phyloP scores from a whole-genome alignment of 108 stramenopile species.

The Schizochytrium sp. region DNA sequence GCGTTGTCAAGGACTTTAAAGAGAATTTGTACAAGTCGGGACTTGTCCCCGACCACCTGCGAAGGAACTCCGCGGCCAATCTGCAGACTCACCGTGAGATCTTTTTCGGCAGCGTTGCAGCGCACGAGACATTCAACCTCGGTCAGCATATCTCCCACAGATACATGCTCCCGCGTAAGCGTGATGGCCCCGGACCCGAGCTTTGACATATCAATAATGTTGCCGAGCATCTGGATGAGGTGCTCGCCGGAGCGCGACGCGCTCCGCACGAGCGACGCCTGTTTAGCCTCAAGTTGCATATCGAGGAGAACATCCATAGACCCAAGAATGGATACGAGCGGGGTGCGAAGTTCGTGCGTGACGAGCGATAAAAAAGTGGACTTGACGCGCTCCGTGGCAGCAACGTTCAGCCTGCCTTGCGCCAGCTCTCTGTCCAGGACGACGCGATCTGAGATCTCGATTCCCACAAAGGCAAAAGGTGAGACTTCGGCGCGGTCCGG shows the following conservation, averaged over 20 bases:
- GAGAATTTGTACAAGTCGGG: constrained; percentile 4
- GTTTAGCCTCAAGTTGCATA: background rate
- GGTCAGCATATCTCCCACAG: background rate
- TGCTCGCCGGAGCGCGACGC: background rate
- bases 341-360: background rate
- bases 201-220: background rate
- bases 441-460: background rate
- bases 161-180: background rate
- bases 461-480: background rate
- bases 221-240: background rate
- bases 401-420: background rate
- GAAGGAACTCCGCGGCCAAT: background rate
- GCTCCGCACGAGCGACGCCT: background rate
- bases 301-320: background rate
- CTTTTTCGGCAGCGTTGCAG: background rate
- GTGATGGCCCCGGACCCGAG: background rate
- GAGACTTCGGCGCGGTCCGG: too few species aligned
- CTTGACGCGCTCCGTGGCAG: background rate
- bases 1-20: background rate
- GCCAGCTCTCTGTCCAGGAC: background rate
- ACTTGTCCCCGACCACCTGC: background rate
- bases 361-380: background rate
- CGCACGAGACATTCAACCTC: background rate
- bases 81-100: background rate
- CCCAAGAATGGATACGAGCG: background rate